Percentiles rank a stretch among this genome's conserved stretches.
Evolutionary conservation across 768 basidiomycete species (phyloP).

Genomic region (Solioccasus polychromus): DNA sequence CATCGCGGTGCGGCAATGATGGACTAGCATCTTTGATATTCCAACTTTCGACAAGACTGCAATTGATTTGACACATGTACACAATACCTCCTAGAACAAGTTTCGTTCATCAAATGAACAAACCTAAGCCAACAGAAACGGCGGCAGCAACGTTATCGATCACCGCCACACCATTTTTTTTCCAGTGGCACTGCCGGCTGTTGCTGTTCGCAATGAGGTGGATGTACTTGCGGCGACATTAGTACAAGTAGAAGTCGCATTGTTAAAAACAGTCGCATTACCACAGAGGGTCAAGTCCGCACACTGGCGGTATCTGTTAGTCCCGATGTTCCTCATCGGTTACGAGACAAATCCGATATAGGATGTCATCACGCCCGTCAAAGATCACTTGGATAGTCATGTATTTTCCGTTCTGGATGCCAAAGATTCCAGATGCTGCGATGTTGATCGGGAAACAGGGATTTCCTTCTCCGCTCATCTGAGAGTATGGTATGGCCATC

Average conservation of each 20-base stretch:
- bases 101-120: slow-evolving; percentile 13
- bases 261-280: slow-evolving; percentile 47
- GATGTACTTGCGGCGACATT: slow-evolving; percentile 27
- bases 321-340: not conserved
- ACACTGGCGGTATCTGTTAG: slow-evolving; percentile 47
- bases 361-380: slow-evolving; percentile 65
- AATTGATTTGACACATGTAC: not conserved
- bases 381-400: slow-evolving; percentile 71
- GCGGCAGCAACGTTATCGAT: slow-evolving; percentile 7
- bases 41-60: not conserved
- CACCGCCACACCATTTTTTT: slow-evolving; percentile 13
- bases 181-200: slow-evolving; percentile 17
- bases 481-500: slow-evolving; percentile 46
- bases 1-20: no score
- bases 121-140: slow-evolving; percentile 9
- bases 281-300: slow-evolving; percentile 72
- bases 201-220: slow-evolving; percentile 16
- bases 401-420: slow-evolving; percentile 59
- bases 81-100: no score
- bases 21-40: no score
- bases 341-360: slow-evolving; percentile 56
- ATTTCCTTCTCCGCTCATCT: slow-evolving; percentile 52
- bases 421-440: slow-evolving; percentile 42
- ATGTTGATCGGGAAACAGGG: slow-evolving; percentile 72
- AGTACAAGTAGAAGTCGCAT: slow-evolving; percentile 32